Percentiles rank a stretch among this genome's conserved stretches.
phyloP scores from a whole-genome alignment of 2,329 filamentous ascomycete species.

The Zymoseptoria tritici region DNA sequence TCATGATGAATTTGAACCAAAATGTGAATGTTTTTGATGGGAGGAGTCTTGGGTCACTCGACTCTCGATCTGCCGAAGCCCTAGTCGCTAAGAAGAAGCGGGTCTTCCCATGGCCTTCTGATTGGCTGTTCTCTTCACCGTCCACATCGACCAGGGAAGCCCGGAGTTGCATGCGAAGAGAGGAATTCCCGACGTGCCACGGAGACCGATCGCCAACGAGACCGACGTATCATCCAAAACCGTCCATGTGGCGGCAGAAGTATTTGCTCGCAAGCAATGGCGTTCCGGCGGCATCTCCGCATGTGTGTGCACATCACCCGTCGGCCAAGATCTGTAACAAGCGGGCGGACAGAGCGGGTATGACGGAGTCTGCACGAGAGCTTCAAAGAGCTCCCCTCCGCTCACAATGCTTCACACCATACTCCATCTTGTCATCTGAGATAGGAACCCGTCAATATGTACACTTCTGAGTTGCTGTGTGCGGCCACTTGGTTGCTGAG shows the following conservation, averaged over 20 bases:
- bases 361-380: not conserved
- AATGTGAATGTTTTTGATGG: not conserved
- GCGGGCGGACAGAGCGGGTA: not conserved
- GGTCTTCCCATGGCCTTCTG: not conserved
- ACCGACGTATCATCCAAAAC: not conserved
- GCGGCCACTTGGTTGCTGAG: not conserved
- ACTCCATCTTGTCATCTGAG: not conserved
- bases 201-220: not conserved
- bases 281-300: not conserved
- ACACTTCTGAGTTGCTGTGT: not conserved
- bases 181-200: not conserved
- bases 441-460: not conserved
- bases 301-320: not conserved
- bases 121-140: not conserved
- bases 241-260: not conserved
- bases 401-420: not conserved
- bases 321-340: not conserved
- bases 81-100: not conserved
- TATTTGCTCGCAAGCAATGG: not conserved
- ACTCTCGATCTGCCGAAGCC: not conserved
- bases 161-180: not conserved
- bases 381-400: not conserved
- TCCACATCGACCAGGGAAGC: not conserved
- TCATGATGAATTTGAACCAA: not conserved
- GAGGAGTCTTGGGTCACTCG: not conserved